Conservation (phyloP, 768 basidiomycete genomes). For the Kwoniella europaea region DNA sequence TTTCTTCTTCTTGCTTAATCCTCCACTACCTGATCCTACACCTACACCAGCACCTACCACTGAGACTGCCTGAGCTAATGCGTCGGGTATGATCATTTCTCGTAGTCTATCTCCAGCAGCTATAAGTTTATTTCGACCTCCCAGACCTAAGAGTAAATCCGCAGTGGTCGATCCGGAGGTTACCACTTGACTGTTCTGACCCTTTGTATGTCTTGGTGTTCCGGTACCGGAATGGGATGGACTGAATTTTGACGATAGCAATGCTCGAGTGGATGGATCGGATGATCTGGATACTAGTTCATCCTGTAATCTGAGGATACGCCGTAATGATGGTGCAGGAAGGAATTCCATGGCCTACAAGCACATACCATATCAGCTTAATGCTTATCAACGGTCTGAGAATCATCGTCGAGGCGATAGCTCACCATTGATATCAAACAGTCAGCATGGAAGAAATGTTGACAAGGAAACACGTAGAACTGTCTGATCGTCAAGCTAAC, state of each 20-base stretch:
- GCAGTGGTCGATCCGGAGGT: slow-evolving; percentile 49
- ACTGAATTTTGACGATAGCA: slow-evolving; percentile 46
- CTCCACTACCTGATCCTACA: slow-evolving; percentile 38
- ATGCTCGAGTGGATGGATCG: slow-evolving; percentile 30
- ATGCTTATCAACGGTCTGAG: slow-evolving; percentile 73
- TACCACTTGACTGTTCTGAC: slow-evolving; percentile 1
- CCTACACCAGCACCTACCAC: slow-evolving; percentile 45
- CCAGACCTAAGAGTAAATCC: slow-evolving; percentile 51
- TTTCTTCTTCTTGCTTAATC: slow-evolving; percentile 59
- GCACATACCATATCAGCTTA: slow-evolving; percentile 55
- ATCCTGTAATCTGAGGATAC: slow-evolving; percentile 82
- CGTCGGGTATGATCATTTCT: slow-evolving; percentile 92
- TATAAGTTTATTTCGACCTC: slow-evolving; percentile 66
- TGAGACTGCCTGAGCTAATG: slow-evolving; percentile 81
- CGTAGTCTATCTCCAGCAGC: slow-evolving; percentile 87
- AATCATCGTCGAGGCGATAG: slow-evolving; percentile 14
- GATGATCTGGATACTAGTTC: slow-evolving; percentile 70
- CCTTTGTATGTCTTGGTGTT: slow-evolving; percentile 27
- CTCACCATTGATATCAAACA: slow-evolving; percentile 92
- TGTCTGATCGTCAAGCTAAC: slow-evolving; percentile 75
- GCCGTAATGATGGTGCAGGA: slow-evolving; percentile 77
- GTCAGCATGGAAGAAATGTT: slow-evolving; percentile 96
- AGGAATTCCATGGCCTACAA: slow-evolving; percentile 87
- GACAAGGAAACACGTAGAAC: slow-evolving; percentile 98
- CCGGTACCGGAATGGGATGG: slow-evolving; percentile 33